A percentile compares a stretch with the other conserved stretches of the same genome.
phyloP scores from a whole-genome alignment of 2,329 filamentous ascomycete species.

The Metarhizium guizhouense region DNA sequence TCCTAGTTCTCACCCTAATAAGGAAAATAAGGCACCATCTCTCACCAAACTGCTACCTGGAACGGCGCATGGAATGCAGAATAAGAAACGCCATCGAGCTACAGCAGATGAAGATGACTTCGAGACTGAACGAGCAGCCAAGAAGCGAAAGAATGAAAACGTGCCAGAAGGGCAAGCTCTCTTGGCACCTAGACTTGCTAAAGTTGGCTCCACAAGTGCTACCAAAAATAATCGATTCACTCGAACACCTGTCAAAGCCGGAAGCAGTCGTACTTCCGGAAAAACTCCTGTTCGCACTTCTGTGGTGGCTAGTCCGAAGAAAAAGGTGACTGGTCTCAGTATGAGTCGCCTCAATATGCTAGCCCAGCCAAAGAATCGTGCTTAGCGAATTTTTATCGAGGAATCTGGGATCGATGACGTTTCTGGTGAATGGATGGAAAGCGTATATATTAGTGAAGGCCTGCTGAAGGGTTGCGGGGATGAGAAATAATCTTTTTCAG shows the following conservation, averaged over 20 bases:
- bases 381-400: constrained; percentile 17
- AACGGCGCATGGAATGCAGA: constrained; percentile 52
- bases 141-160: constrained; percentile 47
- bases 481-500: neutral
- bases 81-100: constrained; percentile 57
- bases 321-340: constrained; percentile 44
- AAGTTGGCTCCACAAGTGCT: constrained; percentile 22
- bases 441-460: neutral
- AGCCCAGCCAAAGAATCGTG: constrained; percentile 49
- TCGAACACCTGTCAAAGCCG: constrained; percentile 16
- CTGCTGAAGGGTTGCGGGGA: neutral
- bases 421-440: neutral
- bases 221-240: constrained; percentile 26
- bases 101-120: constrained; percentile 48
- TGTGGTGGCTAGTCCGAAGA: constrained; percentile 33
- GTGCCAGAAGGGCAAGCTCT: constrained; percentile 43
- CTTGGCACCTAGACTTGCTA: constrained; percentile 37
- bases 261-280: constrained; percentile 7
- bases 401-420: neutral
- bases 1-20: constrained; percentile 33
- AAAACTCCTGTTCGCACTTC: constrained; percentile 14
- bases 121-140: constrained; percentile 40
- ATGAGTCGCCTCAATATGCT: constrained; percentile 54
- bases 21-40: constrained; percentile 43
- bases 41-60: constrained; percentile 29